phyloP scores from a whole-genome alignment of 2,329 filamentous ascomycete species.

The Aspergillus vadensis region DNA sequence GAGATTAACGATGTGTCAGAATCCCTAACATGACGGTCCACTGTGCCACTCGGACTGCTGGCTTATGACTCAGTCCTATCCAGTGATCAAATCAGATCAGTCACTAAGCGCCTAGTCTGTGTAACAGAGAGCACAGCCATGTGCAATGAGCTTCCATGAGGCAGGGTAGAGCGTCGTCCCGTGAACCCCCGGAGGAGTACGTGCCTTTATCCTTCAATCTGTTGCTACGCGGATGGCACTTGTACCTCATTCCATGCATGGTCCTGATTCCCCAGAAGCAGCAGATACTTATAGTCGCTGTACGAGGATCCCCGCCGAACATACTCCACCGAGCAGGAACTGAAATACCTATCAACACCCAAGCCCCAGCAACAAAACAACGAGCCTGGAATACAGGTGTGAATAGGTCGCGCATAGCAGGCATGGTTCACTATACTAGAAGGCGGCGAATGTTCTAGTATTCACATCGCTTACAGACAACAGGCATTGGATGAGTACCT shows the following conservation, averaged over 20 bases:
- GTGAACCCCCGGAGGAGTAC: neutral
- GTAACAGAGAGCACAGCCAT: neutral
- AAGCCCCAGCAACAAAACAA: neutral
- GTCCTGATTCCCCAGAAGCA: neutral
- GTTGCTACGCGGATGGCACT: neutral
- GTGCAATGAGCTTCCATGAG: neutral
- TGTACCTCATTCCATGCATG: neutral
- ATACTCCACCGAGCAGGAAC: neutral
- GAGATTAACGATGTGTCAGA: neutral
- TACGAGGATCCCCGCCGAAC: neutral
- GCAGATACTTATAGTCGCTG: neutral
- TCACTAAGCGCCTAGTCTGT: neutral
- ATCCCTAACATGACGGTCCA: neutral
- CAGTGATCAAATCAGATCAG: neutral
- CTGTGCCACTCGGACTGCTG: neutral
- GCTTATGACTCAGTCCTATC: neutral
- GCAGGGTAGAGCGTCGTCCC: too few species aligned
- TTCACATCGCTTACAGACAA: neutral
- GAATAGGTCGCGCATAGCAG: neutral
- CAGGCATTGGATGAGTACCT: neutral
- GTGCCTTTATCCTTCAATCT: neutral
- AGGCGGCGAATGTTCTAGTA: neutral
- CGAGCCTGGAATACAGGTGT: neutral
- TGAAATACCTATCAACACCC: neutral
- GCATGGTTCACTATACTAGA: neutral